Conservation (phyloP, 176 grass and related monocot species). For the Lolium rigidum region DNA sequence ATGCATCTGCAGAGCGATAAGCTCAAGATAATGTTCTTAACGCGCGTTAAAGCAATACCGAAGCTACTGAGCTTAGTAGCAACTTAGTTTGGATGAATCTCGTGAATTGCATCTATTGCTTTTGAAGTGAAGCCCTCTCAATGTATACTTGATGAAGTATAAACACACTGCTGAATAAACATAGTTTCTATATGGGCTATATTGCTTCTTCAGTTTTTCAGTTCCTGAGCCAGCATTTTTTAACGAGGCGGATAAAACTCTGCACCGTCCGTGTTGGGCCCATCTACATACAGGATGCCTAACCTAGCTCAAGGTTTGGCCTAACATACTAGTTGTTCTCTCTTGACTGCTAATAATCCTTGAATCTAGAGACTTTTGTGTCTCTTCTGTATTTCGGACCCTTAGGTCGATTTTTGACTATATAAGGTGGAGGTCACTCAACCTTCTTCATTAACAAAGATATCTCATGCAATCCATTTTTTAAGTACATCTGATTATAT, state of each 20-base stretch:
- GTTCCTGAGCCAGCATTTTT: neutral
- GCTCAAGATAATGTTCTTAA: neutral
- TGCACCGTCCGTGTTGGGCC: neutral
- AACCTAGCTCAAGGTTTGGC: neutral
- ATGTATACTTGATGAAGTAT: neutral
- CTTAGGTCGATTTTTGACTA: neutral
- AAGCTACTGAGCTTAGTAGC: slow-evolving; percentile 9
- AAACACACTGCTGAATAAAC: slow-evolving; percentile 8
- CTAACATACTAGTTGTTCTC: neutral
- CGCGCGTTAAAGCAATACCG: slow-evolving; percentile 1
- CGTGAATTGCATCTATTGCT: neutral
- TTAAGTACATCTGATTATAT: slow-evolving; percentile 8
- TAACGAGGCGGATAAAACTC: neutral
- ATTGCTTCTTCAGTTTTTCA: neutral
- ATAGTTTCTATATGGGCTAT: neutral
- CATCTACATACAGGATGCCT: neutral
- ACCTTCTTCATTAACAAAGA: neutral
- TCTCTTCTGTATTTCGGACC: neutral
- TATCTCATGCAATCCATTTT: neutral
- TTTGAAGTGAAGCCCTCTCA: neutral
- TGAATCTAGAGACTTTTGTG: neutral
- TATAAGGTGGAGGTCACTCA: neutral
- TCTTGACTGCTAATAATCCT: neutral
- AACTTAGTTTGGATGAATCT: slow-evolving; percentile 13
- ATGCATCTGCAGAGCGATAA: slow-evolving; percentile 8